Conservation (phyloP, 345 rosid species). For the Murraya koenigii region DNA sequence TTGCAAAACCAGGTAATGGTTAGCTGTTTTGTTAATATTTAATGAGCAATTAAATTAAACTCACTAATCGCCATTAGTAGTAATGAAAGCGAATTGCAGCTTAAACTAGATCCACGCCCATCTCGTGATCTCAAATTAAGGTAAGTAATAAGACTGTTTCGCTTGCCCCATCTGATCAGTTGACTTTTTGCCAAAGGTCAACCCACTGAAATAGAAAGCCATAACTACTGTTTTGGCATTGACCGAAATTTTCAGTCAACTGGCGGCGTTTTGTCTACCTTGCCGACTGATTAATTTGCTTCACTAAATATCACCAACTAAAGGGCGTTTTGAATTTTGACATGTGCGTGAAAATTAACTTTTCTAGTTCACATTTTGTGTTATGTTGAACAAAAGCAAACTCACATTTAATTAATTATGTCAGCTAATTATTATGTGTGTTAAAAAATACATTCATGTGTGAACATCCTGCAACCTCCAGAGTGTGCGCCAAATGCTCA, state of each 20-base stretch:
- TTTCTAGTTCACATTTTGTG: background rate
- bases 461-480: background rate
- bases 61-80: too few species aligned
- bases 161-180: background rate
- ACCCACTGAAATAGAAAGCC: background rate
- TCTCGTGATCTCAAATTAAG: background rate
- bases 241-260: background rate
- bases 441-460: background rate
- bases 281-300: background rate
- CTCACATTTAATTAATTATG: background rate
- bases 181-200: background rate
- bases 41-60: background rate
- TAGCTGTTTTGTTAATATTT: background rate
- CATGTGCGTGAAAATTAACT: background rate
- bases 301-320: too few species aligned
- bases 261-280: background rate
- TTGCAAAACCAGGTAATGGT: background rate
- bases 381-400: background rate
- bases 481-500: background rate
- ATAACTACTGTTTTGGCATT: background rate
- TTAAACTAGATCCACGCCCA: background rate
- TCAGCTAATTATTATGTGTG: background rate
- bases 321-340: background rate
- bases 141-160: background rate
- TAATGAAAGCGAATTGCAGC: background rate